A percentile compares a stretch with the other conserved stretches of the same genome.
Conservation (phyloP, 2,329 filamentous ascomycete species). For the Colletotrichum trifolii region DNA sequence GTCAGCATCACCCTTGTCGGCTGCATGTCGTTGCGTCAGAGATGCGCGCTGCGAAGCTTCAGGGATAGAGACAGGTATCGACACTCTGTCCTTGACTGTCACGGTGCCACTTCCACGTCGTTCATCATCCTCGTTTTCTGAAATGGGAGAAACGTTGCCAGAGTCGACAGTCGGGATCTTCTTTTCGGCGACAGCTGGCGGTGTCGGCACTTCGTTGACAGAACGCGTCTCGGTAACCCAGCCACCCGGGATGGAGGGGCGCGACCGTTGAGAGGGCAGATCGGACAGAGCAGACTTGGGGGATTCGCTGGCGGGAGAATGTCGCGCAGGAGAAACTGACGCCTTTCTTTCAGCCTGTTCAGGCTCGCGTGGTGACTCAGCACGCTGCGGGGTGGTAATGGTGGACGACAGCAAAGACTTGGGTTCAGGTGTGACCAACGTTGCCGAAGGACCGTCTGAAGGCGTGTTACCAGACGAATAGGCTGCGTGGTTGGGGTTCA, state of each 20-base stretch:
- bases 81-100: slow-evolving; percentile 15
- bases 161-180: slow-evolving; percentile 11
- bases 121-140: slow-evolving; percentile 35
- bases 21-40: background rate
- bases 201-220: slow-evolving; percentile 16
- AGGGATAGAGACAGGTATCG: slow-evolving; percentile 17
- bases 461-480: background rate
- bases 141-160: slow-evolving; percentile 38
- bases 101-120: background rate
- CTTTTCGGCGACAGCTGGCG: slow-evolving; percentile 10
- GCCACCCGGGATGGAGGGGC: slow-evolving; percentile 45
- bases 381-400: slow-evolving; percentile 6
- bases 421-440: background rate
- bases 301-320: background rate
- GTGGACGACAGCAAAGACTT: slow-evolving; percentile 9
- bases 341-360: background rate
- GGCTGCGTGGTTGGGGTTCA: background rate
- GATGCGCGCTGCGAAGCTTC: slow-evolving; percentile 7
- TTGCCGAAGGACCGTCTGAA: background rate
- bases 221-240: slow-evolving; percentile 44
- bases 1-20: background rate
- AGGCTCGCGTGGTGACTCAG: slow-evolving; percentile 4
- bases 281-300: slow-evolving; percentile 1
- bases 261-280: slow-evolving; percentile 17
- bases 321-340: background rate